Evolutionary conservation across 1,139 yeast species (phyloP), one percentile per base, ranked within the genome.

Genomic region (Kodamaea alishanica): DNA sequence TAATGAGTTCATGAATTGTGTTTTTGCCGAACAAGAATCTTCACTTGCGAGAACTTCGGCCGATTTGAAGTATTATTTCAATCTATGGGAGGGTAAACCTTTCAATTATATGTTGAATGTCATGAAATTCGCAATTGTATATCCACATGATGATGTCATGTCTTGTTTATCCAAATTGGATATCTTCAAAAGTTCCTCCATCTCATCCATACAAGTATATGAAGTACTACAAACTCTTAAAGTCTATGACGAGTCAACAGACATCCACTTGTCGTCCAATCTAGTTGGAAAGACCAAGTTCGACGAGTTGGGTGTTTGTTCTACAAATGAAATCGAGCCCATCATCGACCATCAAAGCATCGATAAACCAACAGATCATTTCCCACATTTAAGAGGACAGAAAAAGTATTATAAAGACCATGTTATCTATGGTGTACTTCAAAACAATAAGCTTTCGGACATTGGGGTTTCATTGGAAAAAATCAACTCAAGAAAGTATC

Each of bases 401-500:
- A 51, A 52, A 30, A 42, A 33, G 22, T 63, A 54, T 46, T 62
- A 62, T 38, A 47, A 48, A 11, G 68, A 65, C 41, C 63, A 60
- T 24, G 45, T 53, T 2, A 47, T 65, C 4, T 65, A 65, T 44
- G 67, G 58, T 0, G 38, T 67, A n/a, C 61, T 61, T 2, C 41
- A 47, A 7, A 37, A 25, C 6, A 20, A 12, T 6, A 12, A 24
- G 27, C 32, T 23, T 4, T 15, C 20, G 39, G 33, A 24, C 26
- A 6, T 33, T 63, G 33, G 73, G 60, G 46, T 70, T 1, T 70
- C 75, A 0, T 41, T 67, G 28, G 70, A 63, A 34, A 58, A 60
- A 31, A 44, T 61, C 31, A 65, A 61, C 46, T 46, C 67, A 1
- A 49, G 71, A 33, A 56, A 58, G 40, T 58, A 59, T 41, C 35